These are phyloP conservation scores for Xylaria polymorpha DNA, from an alignment of 2,329 filamentous ascomycete genomes.

Conservation along the genomic window DNA sequence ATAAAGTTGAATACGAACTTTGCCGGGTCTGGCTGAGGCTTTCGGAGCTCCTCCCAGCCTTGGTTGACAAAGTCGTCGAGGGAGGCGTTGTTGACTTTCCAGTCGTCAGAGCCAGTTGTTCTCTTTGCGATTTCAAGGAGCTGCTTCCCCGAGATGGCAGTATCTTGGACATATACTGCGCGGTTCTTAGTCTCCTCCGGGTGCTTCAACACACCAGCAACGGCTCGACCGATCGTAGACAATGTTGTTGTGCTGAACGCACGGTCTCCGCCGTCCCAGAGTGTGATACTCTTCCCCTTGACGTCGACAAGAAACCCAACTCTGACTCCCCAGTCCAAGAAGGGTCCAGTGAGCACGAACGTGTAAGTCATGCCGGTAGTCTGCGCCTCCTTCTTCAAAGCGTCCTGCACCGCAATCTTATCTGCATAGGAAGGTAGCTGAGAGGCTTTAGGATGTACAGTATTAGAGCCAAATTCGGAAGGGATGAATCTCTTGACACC, in stretches of 20 bases:
- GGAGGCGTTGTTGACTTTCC: neutral
- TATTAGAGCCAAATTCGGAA: conserved; percentile 63
- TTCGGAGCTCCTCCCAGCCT: conserved; percentile 18
- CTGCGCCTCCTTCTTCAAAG: conserved; percentile 55
- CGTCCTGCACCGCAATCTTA: conserved; percentile 59
- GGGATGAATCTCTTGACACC: conserved; percentile 71
- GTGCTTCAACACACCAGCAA: conserved; percentile 59
- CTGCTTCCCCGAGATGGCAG: conserved; percentile 21
- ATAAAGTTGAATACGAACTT: conserved; percentile 5
- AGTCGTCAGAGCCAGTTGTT: conserved; percentile 12
- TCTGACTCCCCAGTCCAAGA: conserved; percentile 43
- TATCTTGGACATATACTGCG: conserved; percentile 56
- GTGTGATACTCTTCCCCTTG: conserved; percentile 49
- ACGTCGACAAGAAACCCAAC: conserved; percentile 39
- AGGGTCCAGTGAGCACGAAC: conserved; percentile 54
- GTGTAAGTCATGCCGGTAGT: conserved; percentile 43
- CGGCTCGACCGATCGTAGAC: conserved; percentile 57
- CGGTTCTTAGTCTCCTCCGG: conserved; percentile 62
- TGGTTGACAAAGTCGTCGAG: conserved; percentile 3
- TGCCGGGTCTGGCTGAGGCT: conserved; percentile 35
- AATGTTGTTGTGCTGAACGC: conserved; percentile 60
- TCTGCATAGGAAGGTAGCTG: conserved; percentile 61
- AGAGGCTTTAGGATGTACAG: conserved; percentile 53
- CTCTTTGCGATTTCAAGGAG: conserved; percentile 25
- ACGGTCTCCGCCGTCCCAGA: conserved; percentile 62